Evolutionary conservation across 2,329 filamentous ascomycete genomes (phyloP), one percentile per base, ranked within the genome.

Genomic region (Metarhizium humberi): DNA sequence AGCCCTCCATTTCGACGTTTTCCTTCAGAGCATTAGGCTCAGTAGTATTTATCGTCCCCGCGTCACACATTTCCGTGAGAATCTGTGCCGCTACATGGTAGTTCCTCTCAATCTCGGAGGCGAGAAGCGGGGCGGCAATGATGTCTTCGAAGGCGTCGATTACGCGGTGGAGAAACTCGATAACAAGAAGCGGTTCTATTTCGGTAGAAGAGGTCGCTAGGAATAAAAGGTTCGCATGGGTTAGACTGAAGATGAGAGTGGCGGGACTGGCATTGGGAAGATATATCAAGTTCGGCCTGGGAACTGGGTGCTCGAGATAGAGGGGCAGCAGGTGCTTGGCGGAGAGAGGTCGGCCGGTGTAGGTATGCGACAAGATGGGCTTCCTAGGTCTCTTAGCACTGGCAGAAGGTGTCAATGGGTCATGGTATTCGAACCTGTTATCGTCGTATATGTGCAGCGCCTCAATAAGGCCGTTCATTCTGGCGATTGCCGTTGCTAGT

Each of bases 391-490:
- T n/a, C 42, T 64, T 55, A 71, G 68, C 63, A 50, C 13, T 25
- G 52, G 42, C 50, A 36, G 40, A 46, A 30, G 16, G 54, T 56
- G 58, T 29, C 38, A 25, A 18, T 11, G 4, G 14, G 40, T n/a
- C 20, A 48, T 13, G 40, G 16, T 18, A 52, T 18, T 52, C 80
- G 67, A 76, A 95, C 92, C 92, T 90, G 74, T 92, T 85, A 77
- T 96, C 92, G 81, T 97, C 92, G 73, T 88, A 96, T 70, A 99
- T 91, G 77, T 97, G 92, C 67, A 99, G 79, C 69, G 92, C 94
- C 78, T 97, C 92, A 68, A 99, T 88, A 68, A 88, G 84, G 75
- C 90, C 85, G 75, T 82, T 89, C 88, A 92, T 92, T 69, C 72
- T 85, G 70, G 67, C 59, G 58, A 60, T 62, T 55, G 52, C 52